Base-by-base conservation (phyloP, 2,329 filamentous ascomycete species). In the Talaromyces sp. region DNA sequence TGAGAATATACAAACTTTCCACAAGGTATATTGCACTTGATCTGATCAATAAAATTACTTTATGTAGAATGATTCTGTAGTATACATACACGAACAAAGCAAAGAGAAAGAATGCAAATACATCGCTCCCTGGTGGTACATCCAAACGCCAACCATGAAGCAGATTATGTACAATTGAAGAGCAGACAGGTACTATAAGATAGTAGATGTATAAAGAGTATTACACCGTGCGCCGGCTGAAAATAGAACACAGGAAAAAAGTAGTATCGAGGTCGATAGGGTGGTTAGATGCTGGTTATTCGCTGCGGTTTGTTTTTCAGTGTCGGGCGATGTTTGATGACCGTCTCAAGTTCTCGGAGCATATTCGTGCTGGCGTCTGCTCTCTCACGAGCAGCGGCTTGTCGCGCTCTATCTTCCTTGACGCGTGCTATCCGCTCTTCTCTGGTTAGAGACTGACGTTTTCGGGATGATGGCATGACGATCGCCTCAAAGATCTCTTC, bases 401-500 rank as follows among this genome's bases (percentile, higher is more conserved):
- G 90, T 68, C 86, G 87, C 62, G 88, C 88, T 65, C 94, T 86
- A 52, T 98, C 94, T 74, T 97, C 93, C 71, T 90, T 90, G 82
- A 97, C 93, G 77, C 90, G 94, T 50, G 84, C 83, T 71, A 98
- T 90, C 50, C 95, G 88, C 78, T 99, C 93, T 72, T 97, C 93
- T 72, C 94, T 83, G 1, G 90, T 92, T 69, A 97, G 81, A 19
- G 79, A 82, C 71, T 87, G 90, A 68, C 89, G 85, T 66, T 90
- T 88, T 47, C 89, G 84, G 7, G 87, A 82, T 7, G 87, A 82
- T 2, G 90, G 90, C 65, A 91, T 82, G 1, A 93, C 92, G 43
- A 98, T 87, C 0, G 93, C 95, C 78, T 99, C 95, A 67, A 97
- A 98, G 0, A 99, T 86, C 73, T 96, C 91, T 62, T 90, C 88